phyloP scores from a whole-genome alignment of 495 filamentous ascomycete genomes.

The Aspergillus carlsbadensis region DNA sequence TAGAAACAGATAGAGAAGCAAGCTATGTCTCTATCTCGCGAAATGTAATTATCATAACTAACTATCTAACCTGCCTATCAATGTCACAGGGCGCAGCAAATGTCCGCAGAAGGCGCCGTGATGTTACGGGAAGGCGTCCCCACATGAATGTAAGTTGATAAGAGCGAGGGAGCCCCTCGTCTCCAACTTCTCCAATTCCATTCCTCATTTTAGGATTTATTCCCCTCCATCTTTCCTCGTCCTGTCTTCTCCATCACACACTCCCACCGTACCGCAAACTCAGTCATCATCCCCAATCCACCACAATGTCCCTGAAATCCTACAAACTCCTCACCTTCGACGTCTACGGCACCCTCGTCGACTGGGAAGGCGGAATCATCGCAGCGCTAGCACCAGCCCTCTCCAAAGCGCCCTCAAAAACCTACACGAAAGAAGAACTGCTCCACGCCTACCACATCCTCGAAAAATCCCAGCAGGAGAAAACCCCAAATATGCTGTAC shows the following conservation, averaged over 20 bases:
- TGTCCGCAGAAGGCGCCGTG: not conserved
- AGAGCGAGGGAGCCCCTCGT: not conserved
- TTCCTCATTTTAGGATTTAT: not conserved
- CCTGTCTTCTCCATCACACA: not conserved
- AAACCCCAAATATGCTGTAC: conserved; percentile 57
- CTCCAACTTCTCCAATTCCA: not conserved
- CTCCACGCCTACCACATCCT: conserved; percentile 40
- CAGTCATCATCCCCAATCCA: not conserved
- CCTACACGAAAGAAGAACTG: conserved; percentile 40
- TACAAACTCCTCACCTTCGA: conserved; percentile 68
- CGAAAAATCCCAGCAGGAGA: conserved; percentile 44
- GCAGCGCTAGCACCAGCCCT: conserved; percentile 43
- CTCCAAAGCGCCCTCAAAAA: conserved; percentile 25
- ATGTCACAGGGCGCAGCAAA: not conserved
- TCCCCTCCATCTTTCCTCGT: not conserved
- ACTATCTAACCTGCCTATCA: too few relatives aligned
- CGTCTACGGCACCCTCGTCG: conserved; percentile 79
- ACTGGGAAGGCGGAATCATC: conserved; percentile 62
- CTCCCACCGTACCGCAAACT: not conserved
- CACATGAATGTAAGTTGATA: not conserved
- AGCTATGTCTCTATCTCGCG: too few relatives aligned
- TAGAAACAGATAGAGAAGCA: too few relatives aligned
- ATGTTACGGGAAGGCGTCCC: not conserved
- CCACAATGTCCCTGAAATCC: conserved; percentile 36
- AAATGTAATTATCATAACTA: too few relatives aligned